Conservation (phyloP, 495 filamentous ascomycete species). For the Penicillium lividum region DNA sequence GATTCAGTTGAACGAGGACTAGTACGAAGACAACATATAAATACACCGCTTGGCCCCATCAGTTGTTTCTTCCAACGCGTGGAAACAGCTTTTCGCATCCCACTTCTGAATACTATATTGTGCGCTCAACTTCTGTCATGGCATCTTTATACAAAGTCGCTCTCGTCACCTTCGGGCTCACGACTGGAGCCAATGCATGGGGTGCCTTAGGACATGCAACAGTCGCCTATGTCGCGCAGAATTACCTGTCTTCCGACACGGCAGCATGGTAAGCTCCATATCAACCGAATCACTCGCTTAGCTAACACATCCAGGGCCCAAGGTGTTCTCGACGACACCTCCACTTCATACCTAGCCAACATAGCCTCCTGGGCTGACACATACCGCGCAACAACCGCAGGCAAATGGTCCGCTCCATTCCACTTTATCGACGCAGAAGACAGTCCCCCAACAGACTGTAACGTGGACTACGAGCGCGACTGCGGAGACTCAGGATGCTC, state of each 20-base stretch:
- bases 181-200: slow-evolving; percentile 45
- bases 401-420: slow-evolving; percentile 52
- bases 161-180: slow-evolving; percentile 14
- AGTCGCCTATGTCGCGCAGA: slow-evolving; percentile 57
- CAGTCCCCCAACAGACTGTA: slow-evolving; percentile 56
- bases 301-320: slow-evolving; percentile 21
- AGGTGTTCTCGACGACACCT: slow-evolving; percentile 36
- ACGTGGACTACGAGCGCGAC: slow-evolving; percentile 57
- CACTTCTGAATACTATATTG: neutral
- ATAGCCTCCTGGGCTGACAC: slow-evolving; percentile 64
- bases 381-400: slow-evolving; percentile 55
- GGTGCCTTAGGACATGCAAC: slow-evolving; percentile 62
- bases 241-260: slow-evolving; percentile 50
- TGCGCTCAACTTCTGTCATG: neutral
- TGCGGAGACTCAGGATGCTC: slow-evolving; percentile 60
- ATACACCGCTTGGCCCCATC: neutral
- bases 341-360: slow-evolving; percentile 56
- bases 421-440: slow-evolving; percentile 70
- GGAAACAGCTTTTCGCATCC: neutral
- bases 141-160: slow-evolving; percentile 1
- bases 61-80: neutral
- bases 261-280: slow-evolving; percentile 33
- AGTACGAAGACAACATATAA: neutral
- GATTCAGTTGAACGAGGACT: too few relatives aligned
- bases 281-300: neutral